Percentiles rank a stretch among this genome's conserved stretches.
Conservation (phyloP, 2,329 filamentous ascomycete species). For the Nemania sp. region DNA sequence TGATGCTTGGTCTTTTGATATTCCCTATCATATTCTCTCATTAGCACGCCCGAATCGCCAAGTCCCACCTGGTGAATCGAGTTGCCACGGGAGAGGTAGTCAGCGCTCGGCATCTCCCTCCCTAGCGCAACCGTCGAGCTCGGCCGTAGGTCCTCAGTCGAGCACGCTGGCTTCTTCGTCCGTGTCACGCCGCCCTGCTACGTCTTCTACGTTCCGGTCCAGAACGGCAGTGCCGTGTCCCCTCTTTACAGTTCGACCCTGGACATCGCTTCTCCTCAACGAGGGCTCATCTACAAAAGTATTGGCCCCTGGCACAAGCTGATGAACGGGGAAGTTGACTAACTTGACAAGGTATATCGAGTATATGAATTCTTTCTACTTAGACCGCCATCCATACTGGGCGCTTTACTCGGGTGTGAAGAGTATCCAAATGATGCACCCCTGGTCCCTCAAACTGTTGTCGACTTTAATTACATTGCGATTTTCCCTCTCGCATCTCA, state of each 20-base stretch:
- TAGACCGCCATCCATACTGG: conserved; percentile 64
- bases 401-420: conserved; percentile 52
- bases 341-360: conserved; percentile 52
- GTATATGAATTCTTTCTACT: conserved; percentile 74
- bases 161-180: conserved; percentile 1
- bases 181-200: conserved; percentile 1
- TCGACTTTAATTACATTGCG: conserved; percentile 62
- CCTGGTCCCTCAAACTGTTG: conserved; percentile 49
- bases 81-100: background rate
- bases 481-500: conserved; percentile 71
- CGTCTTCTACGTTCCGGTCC: conserved; percentile 7
- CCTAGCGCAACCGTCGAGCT: conserved; percentile 4
- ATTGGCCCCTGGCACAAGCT: conserved; percentile 40
- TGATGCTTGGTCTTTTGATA: conserved; percentile 67
- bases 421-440: conserved; percentile 45
- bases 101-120: conserved; percentile 5
- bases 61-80: background rate
- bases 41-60: conserved; percentile 42
- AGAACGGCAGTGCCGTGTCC: conserved; percentile 37
- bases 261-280: conserved; percentile 70
- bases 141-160: background rate
- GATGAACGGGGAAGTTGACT: background rate
- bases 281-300: conserved; percentile 75
- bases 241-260: conserved; percentile 64
- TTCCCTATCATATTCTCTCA: conserved; percentile 64